Conservation (phyloP, 1,284 basidiomycete genomes). For the Irpex sp. region DNA sequence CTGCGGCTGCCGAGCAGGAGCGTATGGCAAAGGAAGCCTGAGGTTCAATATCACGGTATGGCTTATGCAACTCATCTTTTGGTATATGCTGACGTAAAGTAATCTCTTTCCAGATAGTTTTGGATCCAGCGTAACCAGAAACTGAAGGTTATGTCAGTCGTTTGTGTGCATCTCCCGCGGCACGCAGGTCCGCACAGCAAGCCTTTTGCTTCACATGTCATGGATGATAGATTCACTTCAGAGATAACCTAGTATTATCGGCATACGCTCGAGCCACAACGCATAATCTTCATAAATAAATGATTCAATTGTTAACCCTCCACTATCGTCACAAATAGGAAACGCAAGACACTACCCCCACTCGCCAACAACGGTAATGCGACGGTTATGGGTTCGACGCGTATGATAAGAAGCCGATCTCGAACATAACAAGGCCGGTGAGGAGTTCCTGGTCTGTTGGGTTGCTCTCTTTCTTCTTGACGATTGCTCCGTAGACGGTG, state of each 20-base stretch:
- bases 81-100: no score
- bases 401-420: slow-evolving; percentile 21
- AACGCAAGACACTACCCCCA: no score
- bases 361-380: no score
- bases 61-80: background rate
- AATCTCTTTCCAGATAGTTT: no score
- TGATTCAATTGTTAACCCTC: background rate
- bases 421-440: slow-evolving; percentile 29
- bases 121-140: no score
- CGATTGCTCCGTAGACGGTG: slow-evolving; percentile 29
- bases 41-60: background rate
- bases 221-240: background rate
- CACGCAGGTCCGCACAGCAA: no score
- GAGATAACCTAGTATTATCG: background rate
- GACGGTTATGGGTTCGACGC: slow-evolving; percentile 8
- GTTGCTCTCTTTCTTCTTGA: slow-evolving; percentile 22
- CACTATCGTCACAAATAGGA: background rate
- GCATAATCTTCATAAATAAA: background rate
- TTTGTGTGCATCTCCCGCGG: no score
- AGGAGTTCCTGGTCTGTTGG: slow-evolving; percentile 22
- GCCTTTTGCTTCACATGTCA: no score
- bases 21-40: background rate
- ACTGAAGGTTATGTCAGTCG: no score
- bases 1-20: slow-evolving; percentile 26
- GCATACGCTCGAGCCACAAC: background rate